Evolutionary conservation across 768 basidiomycete genomes (phyloP).

Genomic region (Pleurotus tuoliensis): DNA sequence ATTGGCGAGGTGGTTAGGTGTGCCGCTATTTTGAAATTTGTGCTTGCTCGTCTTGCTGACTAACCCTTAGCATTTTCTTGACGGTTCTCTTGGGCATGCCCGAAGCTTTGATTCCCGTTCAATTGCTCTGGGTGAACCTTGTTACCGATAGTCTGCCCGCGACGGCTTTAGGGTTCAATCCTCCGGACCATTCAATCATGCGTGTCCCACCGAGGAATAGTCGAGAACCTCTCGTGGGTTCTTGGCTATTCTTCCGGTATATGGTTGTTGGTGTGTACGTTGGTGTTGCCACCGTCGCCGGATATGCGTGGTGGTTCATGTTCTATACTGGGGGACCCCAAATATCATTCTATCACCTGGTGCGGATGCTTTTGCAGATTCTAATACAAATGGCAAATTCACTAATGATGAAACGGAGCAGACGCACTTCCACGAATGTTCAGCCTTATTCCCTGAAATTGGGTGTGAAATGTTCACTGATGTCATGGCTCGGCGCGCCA

Average conservation of each 20-base stretch:
- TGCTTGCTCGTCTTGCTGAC: conserved; percentile 14
- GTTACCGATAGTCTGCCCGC: conserved; percentile 97
- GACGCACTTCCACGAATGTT: conserved; percentile 97
- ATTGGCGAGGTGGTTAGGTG: conserved; percentile 93
- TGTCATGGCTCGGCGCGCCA: conserved; percentile 78
- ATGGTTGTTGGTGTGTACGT: conserved; percentile 92
- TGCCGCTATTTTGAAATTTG: conserved; percentile 9
- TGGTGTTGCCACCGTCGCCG: conserved; percentile 91
- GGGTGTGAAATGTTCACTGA: conserved; percentile 97
- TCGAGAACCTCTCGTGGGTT: conserved; percentile 85
- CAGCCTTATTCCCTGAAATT: conserved; percentile 77
- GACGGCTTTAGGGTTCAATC: conserved; percentile 97
- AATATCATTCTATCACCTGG: conserved; percentile 90
- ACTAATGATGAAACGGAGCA: conserved; percentile 24
- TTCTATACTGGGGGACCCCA: conserved; percentile 88
- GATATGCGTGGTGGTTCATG: conserved; percentile 99
- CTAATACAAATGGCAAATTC: not conserved
- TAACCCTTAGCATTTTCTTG: conserved; percentile 75
- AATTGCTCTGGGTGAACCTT: conserved; percentile 97
- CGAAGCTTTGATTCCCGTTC: conserved; percentile 97
- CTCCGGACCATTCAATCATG: conserved; percentile 96
- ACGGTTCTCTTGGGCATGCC: conserved; percentile 98
- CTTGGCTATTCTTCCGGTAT: conserved; percentile 96
- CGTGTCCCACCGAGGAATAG: conserved; percentile 86
- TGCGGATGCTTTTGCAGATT: conserved; percentile 32